Evolutionary conservation across 1,139 yeast genomes (phyloP).

Genomic region (Hyphopichia burtonii): DNA sequence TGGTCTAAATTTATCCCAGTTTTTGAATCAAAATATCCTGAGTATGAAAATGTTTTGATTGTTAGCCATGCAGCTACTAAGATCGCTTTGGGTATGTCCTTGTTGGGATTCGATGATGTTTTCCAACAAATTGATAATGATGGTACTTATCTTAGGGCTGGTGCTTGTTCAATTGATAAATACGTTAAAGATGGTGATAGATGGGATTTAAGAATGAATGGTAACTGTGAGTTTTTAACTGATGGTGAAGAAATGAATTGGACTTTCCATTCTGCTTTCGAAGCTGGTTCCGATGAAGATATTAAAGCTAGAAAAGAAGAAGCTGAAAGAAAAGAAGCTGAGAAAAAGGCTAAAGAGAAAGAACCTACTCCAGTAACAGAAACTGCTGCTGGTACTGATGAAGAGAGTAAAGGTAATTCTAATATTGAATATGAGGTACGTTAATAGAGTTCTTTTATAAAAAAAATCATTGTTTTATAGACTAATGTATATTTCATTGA

Average conservation of each 20-base stretch:
- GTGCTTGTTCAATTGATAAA: constrained; percentile 46
- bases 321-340: constrained; percentile 14
- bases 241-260: constrained; percentile 92
- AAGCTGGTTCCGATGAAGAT: constrained; percentile 80
- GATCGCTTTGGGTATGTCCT: constrained; percentile 71
- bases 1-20: constrained; percentile 50
- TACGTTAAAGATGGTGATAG: constrained; percentile 19
- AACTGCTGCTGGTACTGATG: constrained; percentile 19
- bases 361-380: constrained; percentile 16
- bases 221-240: constrained; percentile 62
- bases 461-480: not conserved
- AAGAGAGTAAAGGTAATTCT: constrained; percentile 6
- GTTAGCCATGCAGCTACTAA: constrained; percentile 86
- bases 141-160: constrained; percentile 42
- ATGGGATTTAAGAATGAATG: constrained; percentile 65
- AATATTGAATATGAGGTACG: constrained; percentile 40
- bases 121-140: constrained; percentile 49
- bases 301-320: constrained; percentile 47
- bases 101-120: constrained; percentile 49
- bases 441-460: constrained; percentile 7
- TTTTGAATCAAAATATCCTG: constrained; percentile 54
- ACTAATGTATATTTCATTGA: not conserved
- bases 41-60: constrained; percentile 54
- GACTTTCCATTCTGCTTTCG: constrained; percentile 68
- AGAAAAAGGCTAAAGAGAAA: constrained; percentile 10